Percentiles rank a stretch among this genome's conserved stretches.
phyloP scores from a whole-genome alignment of 73 alveolate genomes.

The Uronychia setigera region DNA sequence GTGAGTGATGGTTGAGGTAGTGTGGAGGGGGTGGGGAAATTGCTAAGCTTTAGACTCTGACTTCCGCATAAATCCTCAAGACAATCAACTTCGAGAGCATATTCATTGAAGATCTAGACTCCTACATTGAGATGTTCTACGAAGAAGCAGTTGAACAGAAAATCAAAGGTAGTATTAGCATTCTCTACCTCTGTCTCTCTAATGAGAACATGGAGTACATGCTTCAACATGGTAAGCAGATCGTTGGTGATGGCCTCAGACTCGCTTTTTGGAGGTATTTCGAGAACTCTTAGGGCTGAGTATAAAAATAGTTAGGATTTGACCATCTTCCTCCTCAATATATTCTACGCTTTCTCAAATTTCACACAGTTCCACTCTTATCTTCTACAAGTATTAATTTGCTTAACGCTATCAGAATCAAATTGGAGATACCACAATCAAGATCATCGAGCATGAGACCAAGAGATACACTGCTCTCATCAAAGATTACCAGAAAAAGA shows the following conservation, averaged over 20 bases:
- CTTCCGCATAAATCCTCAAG: slow-evolving; percentile 3
- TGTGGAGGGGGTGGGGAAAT: too few relatives aligned
- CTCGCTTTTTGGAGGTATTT: slow-evolving; percentile 69
- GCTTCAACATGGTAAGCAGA: slow-evolving; percentile 48
- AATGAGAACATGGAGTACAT: slow-evolving; percentile 78
- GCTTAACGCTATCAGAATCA: slow-evolving; percentile 69
- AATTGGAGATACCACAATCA: slow-evolving; percentile 95
- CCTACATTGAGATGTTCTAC: slow-evolving; percentile 76
- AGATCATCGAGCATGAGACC: slow-evolving; percentile 92
- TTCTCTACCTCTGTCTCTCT: slow-evolving; percentile 72
- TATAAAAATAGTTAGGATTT: slow-evolving; percentile 90
- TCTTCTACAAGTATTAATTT: slow-evolving; percentile 27
- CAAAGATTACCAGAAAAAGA: slow-evolving; percentile 59
- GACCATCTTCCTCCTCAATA: slow-evolving; percentile 86
- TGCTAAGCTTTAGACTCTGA: too few relatives aligned
- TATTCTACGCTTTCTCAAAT: slow-evolving; percentile 93
- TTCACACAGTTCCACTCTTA: slow-evolving; percentile 91
- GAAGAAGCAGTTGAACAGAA: slow-evolving; percentile 79
- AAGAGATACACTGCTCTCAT: slow-evolving; percentile 79
- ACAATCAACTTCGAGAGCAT: slow-evolving; percentile 65
- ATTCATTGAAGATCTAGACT: slow-evolving; percentile 67
- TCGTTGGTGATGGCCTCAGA: not conserved
- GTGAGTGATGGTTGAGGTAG: too few relatives aligned
- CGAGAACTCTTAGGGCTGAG: slow-evolving; percentile 95
- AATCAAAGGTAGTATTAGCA: slow-evolving; percentile 74